Evolutionary conservation across 1,139 yeast species (phyloP).

Genomic region (Yamadazyma membranifaciens): DNA sequence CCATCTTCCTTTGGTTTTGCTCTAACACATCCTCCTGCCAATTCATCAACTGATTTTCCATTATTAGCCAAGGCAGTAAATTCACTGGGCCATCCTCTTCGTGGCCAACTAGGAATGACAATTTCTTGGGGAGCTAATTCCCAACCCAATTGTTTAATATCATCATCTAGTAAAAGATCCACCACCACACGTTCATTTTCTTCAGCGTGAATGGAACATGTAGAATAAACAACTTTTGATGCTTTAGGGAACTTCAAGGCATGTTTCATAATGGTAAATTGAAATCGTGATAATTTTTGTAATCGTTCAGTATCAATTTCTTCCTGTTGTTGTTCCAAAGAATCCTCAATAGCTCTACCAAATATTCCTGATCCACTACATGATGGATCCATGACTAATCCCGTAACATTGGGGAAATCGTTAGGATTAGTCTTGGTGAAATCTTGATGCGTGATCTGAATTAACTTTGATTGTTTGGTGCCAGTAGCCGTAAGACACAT

Average conservation of each 20-base stretch:
- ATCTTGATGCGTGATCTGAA: conserved; percentile 76
- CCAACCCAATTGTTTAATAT: conserved; percentile 71
- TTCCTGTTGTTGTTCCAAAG: conserved; percentile 36
- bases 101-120: conserved; percentile 82
- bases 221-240: conserved; percentile 80
- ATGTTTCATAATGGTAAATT: conserved; percentile 81
- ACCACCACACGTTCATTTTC: conserved; percentile 93
- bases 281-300: conserved; percentile 77
- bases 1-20: conserved; percentile 87
- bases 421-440: conserved; percentile 69
- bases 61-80: conserved; percentile 52
- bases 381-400: conserved; percentile 90
- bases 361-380: conserved; percentile 98
- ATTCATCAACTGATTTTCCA: conserved; percentile 41
- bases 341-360: conserved; percentile 70
- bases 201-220: conserved; percentile 90
- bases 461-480: conserved; percentile 34
- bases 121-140: conserved; percentile 54
- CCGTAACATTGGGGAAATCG: conserved; percentile 67
- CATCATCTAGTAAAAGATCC: conserved; percentile 64
- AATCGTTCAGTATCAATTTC: conserved; percentile 58
- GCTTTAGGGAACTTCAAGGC: conserved; percentile 82
- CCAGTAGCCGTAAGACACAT: conserved; percentile 86
- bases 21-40: conserved; percentile 86
- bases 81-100: conserved; percentile 76